phyloP scores from a whole-genome alignment of 2,329 filamentous ascomycete genomes.

The Thielaviopsis ethacetica region DNA sequence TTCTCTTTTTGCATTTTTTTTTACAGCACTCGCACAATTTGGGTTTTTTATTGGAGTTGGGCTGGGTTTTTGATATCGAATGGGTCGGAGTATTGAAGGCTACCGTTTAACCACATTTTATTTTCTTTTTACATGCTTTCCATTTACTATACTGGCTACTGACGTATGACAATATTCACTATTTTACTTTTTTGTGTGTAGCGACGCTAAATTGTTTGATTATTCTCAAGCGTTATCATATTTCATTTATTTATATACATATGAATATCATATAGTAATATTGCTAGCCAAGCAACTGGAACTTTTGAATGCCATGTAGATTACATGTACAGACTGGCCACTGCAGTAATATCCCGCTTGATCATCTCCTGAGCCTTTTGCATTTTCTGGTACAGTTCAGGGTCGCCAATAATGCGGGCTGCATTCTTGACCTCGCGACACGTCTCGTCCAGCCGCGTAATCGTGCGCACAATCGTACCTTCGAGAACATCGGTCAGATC shows the following conservation, averaged over 20 bases:
- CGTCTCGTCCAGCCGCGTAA: conserved; percentile 86
- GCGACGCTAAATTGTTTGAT: no score
- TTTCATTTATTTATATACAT: not conserved
- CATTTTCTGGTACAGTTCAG: conserved; percentile 90
- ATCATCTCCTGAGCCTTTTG: conserved; percentile 94
- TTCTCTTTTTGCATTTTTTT: not conserved
- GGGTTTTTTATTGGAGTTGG: not conserved
- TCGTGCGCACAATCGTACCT: conserved; percentile 90
- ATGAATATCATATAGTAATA: not conserved
- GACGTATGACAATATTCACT: no score
- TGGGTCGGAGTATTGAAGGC: not conserved
- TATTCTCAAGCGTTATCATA: no score
- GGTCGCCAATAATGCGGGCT: conserved; percentile 86
- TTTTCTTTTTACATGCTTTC: not conserved
- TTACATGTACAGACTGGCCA: conserved; percentile 77
- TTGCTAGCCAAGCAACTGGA: not conserved
- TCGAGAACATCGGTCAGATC: conserved; percentile 91
- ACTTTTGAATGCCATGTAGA: not conserved
- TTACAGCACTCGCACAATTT: not conserved
- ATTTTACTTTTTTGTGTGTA: no score
- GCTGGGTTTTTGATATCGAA: not conserved
- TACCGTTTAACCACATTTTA: not conserved
- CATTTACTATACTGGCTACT: not conserved
- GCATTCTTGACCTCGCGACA: conserved; percentile 97
- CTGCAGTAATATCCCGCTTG: conserved; percentile 84